These are phyloP conservation scores for Rhizoctonia solani DNA, from an alignment of 1,284 basidiomycete genomes.

Conservation along the genomic window DNA sequence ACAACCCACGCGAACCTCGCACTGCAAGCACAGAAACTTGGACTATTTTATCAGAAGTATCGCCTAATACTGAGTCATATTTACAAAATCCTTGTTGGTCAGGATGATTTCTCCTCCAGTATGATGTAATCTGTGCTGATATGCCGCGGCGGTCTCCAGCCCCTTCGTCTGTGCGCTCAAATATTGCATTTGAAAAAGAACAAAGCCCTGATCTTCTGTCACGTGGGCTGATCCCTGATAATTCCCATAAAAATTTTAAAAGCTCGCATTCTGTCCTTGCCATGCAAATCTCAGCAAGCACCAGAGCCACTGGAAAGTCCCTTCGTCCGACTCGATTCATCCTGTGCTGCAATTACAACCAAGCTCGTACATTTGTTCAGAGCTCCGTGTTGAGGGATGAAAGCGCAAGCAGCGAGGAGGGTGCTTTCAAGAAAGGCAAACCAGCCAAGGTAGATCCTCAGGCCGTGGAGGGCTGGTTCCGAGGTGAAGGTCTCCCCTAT, in stretches of 20 bases:
- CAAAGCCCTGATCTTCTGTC: background rate
- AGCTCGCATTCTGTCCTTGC: background rate
- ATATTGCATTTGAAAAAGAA: too few species aligned
- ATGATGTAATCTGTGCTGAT: background rate
- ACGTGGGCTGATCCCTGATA: background rate
- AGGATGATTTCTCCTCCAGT: background rate
- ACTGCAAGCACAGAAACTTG: too few species aligned
- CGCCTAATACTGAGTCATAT: too few species aligned
- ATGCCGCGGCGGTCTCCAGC: background rate
- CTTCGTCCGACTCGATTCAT: background rate
- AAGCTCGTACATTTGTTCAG: background rate
- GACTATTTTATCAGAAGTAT: too few species aligned
- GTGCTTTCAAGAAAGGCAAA: constrained; percentile 6
- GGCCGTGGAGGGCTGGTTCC: constrained; percentile 16
- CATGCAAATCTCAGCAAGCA: constrained; percentile 10
- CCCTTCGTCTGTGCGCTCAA: too few species aligned
- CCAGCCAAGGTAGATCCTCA: constrained; percentile 25
- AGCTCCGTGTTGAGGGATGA: background rate
- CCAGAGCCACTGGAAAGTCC: background rate
- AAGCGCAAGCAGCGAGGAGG: constrained; percentile 1
- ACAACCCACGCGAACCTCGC: too few species aligned
- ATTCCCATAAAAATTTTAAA: background rate
- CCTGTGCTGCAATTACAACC: too few species aligned
- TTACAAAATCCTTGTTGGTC: background rate
- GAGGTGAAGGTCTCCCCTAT: constrained; percentile 21